Evolutionary conservation across 1,284 basidiomycete species (phyloP), one percentile per base, ranked within the genome.

Genomic region (Marasmius tenuissimus): DNA sequence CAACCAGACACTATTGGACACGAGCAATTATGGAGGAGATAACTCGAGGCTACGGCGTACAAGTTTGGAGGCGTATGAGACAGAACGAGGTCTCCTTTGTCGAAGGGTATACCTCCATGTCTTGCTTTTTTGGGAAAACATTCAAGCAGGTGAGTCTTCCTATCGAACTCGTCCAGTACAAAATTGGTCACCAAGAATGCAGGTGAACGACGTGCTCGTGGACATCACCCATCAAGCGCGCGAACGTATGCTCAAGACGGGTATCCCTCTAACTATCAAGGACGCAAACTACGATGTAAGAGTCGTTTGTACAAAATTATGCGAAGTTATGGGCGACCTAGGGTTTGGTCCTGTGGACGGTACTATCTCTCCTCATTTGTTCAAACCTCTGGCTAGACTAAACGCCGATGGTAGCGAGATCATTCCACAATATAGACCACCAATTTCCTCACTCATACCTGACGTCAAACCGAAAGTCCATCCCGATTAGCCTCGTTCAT

Each of bases 401-500:
- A 47, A 69, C 67, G 16, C 60, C 14, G 12, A 22, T 55, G 45
- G 57, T 58, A 71, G 72, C 64, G 35, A 50, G 66, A 47, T 65
- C 67, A 10, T 83, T 81, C 65, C 74, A 78, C 63, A 61, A 77
- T 37, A 69, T 85, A 11, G 69, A 77, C 57, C 83, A 85, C 64
- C 81, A 83, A 55, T 87, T 88, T 61, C 85, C 87, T 3, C 86
- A 88, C 65, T 69, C 73, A 59, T 85, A 87, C 66, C 75, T 89
- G n/a, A 77, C 74, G 3, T 77, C 74, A 8, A 72, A 77, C 66
- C 83, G 76, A 60, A 71, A 70, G 10, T 82, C 85, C 0, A 80
- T 88, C 53, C 87, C 88, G 0, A 81, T 90, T 60, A 85, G 85
- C 3, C 75, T 89, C 35, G 82, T 83, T 50, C 86, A 83, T 70